Conservation (phyloP, 176 grass and related monocot genomes). For the Musa itinerans region DNA sequence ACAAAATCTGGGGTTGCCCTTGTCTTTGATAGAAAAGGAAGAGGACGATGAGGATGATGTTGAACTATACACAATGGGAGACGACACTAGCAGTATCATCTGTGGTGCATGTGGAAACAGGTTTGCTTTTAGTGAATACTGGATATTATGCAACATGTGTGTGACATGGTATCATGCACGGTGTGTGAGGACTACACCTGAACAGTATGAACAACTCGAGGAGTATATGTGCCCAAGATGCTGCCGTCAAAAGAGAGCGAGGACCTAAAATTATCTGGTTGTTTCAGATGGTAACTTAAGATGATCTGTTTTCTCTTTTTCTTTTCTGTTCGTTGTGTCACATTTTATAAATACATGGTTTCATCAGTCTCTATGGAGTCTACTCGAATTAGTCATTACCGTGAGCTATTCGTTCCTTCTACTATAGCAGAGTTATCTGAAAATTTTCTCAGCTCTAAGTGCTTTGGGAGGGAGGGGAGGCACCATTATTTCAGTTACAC, state of each 20-base stretch:
- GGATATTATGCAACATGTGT: neutral
- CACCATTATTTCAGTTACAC: no score
- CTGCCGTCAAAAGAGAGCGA: neutral
- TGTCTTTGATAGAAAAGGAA: neutral
- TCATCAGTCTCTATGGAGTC: no score
- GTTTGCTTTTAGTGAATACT: neutral
- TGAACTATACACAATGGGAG: neutral
- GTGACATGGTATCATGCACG: neutral
- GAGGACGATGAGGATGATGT: neutral
- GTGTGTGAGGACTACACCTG: neutral
- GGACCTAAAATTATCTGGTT: neutral
- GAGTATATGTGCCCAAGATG: neutral
- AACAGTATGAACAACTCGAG: neutral
- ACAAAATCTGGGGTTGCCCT: no score
- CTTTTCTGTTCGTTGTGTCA: no score
- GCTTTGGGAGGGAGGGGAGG: no score
- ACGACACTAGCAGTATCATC: neutral
- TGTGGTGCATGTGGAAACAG: neutral
- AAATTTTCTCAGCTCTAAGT: no score
- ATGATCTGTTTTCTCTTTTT: no score
- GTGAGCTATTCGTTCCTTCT: no score
- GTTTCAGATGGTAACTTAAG: no score
- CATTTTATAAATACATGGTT: no score
- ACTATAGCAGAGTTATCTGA: no score
- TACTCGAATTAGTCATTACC: no score